These are phyloP conservation scores for Strobilomyces dryophilus DNA, from an alignment of 768 basidiomycete species.

Conservation along the genomic window DNA sequence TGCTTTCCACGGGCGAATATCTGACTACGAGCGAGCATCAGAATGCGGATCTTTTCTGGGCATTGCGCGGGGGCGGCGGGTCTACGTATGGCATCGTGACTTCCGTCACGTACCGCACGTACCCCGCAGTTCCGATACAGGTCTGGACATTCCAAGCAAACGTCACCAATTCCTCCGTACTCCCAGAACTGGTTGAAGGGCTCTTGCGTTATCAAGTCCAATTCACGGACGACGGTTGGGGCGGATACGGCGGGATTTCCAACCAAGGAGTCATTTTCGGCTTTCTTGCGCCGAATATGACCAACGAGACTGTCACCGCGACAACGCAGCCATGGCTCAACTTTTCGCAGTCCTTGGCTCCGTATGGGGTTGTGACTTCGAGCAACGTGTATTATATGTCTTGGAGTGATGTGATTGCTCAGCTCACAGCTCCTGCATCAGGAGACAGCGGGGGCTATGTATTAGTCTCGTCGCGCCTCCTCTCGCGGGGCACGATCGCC, in stretches of 20 bases:
- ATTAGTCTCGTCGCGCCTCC: conserved; percentile 24
- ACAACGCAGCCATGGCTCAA: conserved; percentile 34
- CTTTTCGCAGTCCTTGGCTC: conserved; percentile 12
- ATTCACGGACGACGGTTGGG: conserved; percentile 42
- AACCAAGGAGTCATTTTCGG: conserved; percentile 9
- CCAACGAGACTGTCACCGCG: conserved; percentile 31
- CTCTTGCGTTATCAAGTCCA: conserved; percentile 22
- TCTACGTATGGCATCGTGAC: conserved; percentile 47
- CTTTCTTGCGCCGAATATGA: conserved; percentile 34
- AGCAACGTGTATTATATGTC: not conserved
- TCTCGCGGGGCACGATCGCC: conserved; percentile 28
- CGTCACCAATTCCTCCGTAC: conserved; percentile 28
- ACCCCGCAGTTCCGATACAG: conserved; percentile 35
- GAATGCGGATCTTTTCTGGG: conserved; percentile 49
- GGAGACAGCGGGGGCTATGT: conserved; percentile 21
- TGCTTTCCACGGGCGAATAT: conserved; percentile 39
- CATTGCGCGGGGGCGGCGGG: conserved; percentile 47
- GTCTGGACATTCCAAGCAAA: conserved; percentile 28
- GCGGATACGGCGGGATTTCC: conserved; percentile 31
- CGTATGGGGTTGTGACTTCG: conserved; percentile 3
- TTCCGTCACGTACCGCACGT: conserved; percentile 44
- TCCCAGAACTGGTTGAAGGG: conserved; percentile 33
- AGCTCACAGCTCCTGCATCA: not conserved
- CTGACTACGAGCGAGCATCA: conserved; percentile 38
- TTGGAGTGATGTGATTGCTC: conserved; percentile 24